A percentile compares a stretch with the other conserved stretches of the same genome.
Evolutionary conservation across 1,284 basidiomycete genomes (phyloP).

Genomic region (Trametes polyzona): DNA sequence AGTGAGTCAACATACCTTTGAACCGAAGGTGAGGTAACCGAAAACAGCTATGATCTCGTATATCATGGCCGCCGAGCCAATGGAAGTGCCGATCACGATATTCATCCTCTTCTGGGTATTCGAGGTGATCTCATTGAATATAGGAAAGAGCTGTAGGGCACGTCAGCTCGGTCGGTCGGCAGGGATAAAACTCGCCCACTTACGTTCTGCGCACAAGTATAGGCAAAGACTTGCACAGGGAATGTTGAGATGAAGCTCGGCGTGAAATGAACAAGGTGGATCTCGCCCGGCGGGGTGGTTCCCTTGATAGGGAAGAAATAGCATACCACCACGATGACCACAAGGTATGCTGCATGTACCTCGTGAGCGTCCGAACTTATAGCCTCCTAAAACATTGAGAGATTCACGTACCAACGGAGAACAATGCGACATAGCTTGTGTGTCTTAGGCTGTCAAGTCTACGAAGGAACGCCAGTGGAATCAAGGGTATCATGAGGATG

Average conservation of each 20-base stretch:
- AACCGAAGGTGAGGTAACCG: constrained; percentile 96
- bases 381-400: too few relatives aligned
- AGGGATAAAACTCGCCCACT: constrained; percentile 32
- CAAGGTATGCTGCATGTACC: constrained; percentile 61
- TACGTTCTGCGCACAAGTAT: constrained; percentile 91
- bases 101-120: constrained; percentile 89
- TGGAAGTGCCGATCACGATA: constrained; percentile 83
- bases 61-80: constrained; percentile 77
- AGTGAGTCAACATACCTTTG: constrained; percentile 51
- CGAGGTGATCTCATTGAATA: constrained; percentile 89
- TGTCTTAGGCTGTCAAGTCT: constrained; percentile 83
- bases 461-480: constrained; percentile 88
- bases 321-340: constrained; percentile 74
- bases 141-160: constrained; percentile 74
- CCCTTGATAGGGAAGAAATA: constrained; percentile 74
- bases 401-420: constrained; percentile 73
- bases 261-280: constrained; percentile 72
- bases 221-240: constrained; percentile 96
- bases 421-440: constrained; percentile 85
- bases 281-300: constrained; percentile 63
- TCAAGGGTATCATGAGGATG: constrained; percentile 80
- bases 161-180: background rate
- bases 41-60: constrained; percentile 88
- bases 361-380: background rate
- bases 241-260: constrained; percentile 84